Base-by-base conservation (phyloP, 352 stramenopile species). In the Phytopythium delawarense region DNA sequence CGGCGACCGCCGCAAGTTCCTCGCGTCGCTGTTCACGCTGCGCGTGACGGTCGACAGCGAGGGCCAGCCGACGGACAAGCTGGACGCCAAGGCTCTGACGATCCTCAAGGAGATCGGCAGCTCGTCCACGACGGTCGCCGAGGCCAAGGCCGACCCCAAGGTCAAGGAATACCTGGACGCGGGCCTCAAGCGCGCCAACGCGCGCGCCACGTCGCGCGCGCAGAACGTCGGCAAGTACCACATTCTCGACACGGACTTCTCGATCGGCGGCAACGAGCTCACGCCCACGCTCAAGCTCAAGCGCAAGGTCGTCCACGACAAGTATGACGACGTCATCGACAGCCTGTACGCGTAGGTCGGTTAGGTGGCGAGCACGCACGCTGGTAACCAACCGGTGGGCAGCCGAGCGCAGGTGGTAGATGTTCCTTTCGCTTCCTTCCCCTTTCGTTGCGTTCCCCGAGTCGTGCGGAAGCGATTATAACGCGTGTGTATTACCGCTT, bases 281-380 rank as follows among this genome's bases (percentile, higher is more conserved):
- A 98, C 96, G 53, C 93, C 96, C 39, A 99, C 96, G 65, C 79
- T 99, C 63, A 99, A 99, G 78, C 76, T 98, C 45, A 98, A 98
- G 87, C 91, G 96, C 59, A 89, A 89, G 67, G 52, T 98, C 44
- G 92, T 97, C 57, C 60, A 89, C 34, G 85, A 98, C 58, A 98
- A 98, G 76, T 98, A 98, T 74, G 77, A 75, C 8, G 74, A 91
- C 37, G 57, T 91, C 35, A 93, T 98, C 51, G 92, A 98, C 30
- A 65, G 69, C 40, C 73, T 98, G 35, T 98, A 98, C 74, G 69
- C 70, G 35, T 91, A 87, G 75, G 60, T 30, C 20, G 20, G 34
- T 18, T 18, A 44, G 50, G 15, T 40, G 32, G 42, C 4, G 6
- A 7, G 42, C n/a, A 21, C n/a, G 20, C 20, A 25, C 44, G 40